Evolutionary conservation across 257 asterid species (phyloP).

Genomic region (Eucommia ulmoides): DNA sequence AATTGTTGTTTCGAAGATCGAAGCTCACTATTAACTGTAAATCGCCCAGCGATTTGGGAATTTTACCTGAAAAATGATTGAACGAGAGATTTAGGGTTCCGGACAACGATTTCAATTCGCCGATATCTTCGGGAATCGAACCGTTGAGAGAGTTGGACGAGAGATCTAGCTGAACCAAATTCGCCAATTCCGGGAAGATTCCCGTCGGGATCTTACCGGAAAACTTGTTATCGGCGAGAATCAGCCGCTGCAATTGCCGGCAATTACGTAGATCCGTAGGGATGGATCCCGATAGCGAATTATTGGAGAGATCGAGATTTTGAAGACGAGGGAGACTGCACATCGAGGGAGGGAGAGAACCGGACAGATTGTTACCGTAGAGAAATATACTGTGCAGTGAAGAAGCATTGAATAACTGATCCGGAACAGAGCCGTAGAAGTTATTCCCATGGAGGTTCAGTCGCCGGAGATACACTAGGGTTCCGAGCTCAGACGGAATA

Average conservation of each 20-base stretch:
- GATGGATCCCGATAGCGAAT: constrained; percentile 59
- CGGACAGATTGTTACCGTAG: constrained; percentile 58
- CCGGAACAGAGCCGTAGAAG: constrained; percentile 76
- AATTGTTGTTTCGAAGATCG: constrained; percentile 65
- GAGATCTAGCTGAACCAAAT: constrained; percentile 70
- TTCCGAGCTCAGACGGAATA: constrained; percentile 89
- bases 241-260: constrained; percentile 63
- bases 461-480: constrained; percentile 64
- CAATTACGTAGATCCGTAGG: constrained; percentile 61
- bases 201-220: constrained; percentile 62
- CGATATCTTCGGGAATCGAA: constrained; percentile 69
- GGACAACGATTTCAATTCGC: constrained; percentile 66
- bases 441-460: constrained; percentile 72
- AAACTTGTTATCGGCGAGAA: constrained; percentile 47
- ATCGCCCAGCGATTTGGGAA: constrained; percentile 71
- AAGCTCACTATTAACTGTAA: constrained; percentile 75
- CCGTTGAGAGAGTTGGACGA: constrained; percentile 56
- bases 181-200: constrained; percentile 67
- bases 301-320: constrained; percentile 59
- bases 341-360: constrained; percentile 55
- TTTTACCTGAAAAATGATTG: constrained; percentile 56
- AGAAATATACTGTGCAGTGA: constrained; percentile 79
- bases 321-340: constrained; percentile 73
- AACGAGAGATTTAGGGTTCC: constrained; percentile 74
- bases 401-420: constrained; percentile 69